Base-by-base conservation (phyloP, 169 alveolate species). In the Plasmodium chabaudi region DNA sequence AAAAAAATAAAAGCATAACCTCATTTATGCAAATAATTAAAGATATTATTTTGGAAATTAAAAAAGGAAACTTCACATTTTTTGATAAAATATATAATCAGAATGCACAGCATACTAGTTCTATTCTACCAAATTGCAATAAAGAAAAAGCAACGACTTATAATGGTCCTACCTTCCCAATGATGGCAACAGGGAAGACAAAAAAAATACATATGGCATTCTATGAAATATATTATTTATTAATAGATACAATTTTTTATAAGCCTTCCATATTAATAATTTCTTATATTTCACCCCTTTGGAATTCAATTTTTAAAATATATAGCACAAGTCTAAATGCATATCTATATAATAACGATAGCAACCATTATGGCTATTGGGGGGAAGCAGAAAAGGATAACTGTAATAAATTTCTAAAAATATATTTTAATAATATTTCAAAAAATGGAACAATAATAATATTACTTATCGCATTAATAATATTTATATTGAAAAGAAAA, bases 11-110 rank as follows among this genome's bases (percentile, higher is more conserved):
- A 55, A 44, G 23, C 19, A 15, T 51, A 13, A 12, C 19, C 59
- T 13, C 59, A 2, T 51, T 51, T 12, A 51, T 13, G 59, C 59
- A 51, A 51, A 51, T 51, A 51, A 51, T 72, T 72, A 56, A 9
- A 34, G 86, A 72, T 10, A 17, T 72, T 12, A 53, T 72, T 55
- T 12, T 60, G 15, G 51, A 72, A 7, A 55, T 55, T 17, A 57
- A 72, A 72, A 72, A 55, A 57, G 86, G 56, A 46, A 72, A 72
- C 9, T 9, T 25, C n/a, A 34, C 2, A 2, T n/a, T 72, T 72
- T 72, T 55, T 72, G 57, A 23, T 44, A 55, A 56, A 25, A 12
- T 68, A 72, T 9, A 23, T 34, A 10, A 2, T 2, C 27, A 55
- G 5, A 6, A 55, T 34, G 2, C 13, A 39, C 13, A n/a, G n/a